Conservation (phyloP, 805 yeast species). For the Monosporozyma servazzii region DNA sequence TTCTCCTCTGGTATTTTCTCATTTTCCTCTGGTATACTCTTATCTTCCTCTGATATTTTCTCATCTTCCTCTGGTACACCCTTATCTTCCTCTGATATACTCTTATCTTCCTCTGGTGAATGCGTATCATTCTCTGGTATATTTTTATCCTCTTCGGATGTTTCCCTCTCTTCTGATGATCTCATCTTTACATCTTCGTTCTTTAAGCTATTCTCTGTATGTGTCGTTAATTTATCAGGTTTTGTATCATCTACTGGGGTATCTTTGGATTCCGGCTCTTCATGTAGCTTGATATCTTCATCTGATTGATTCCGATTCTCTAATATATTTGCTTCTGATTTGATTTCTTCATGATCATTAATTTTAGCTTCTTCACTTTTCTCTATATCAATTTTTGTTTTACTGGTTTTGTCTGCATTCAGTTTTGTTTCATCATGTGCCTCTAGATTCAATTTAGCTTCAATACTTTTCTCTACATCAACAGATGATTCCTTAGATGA, state of each 20-base stretch:
- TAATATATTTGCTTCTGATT: no score
- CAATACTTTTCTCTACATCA: background rate
- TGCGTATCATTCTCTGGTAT: background rate
- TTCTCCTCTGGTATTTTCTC: no score
- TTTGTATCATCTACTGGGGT: background rate
- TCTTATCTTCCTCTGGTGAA: background rate
- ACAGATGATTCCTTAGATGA: background rate
- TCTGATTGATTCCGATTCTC: no score
- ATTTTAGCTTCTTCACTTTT: no score
- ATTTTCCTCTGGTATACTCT: no score
- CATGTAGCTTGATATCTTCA: background rate
- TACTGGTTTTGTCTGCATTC: background rate
- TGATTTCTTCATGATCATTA: no score
- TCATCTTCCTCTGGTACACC: background rate
- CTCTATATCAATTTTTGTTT: no score
- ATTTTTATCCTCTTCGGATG: no score
- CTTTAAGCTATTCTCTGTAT: background rate
- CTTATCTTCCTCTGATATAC: no score
- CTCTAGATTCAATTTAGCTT: background rate
- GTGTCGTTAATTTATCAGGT: background rate
- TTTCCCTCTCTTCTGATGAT: background rate
- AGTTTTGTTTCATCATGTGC: no score
- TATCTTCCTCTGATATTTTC: no score
- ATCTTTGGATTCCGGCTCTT: background rate
- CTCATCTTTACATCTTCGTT: no score